Evolutionary conservation across 306 rosid species (phyloP).

Genomic region (Trifolium dubium): DNA sequence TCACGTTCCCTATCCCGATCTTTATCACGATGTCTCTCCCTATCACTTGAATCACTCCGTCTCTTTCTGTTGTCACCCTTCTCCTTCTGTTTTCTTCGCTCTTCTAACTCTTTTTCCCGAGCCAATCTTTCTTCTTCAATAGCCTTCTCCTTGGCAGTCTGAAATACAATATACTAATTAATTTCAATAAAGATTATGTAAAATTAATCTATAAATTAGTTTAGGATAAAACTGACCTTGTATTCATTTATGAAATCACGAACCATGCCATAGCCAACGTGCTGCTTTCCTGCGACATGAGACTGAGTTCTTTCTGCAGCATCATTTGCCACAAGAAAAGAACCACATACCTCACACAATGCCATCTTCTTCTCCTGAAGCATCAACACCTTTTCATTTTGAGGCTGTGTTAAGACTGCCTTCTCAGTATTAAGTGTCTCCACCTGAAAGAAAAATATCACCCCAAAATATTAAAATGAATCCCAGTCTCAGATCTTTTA

Average conservation of each 20-base stretch:
- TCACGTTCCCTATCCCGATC: slow-evolving; percentile 76
- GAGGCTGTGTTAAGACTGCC: slow-evolving; percentile 77
- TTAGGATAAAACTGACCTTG: slow-evolving; percentile 59
- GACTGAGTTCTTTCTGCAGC: slow-evolving; percentile 98
- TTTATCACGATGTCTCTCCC: slow-evolving; percentile 71
- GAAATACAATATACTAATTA: slow-evolving; percentile 43
- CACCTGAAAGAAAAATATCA: slow-evolving; percentile 58
- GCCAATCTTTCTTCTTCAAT: slow-evolving; percentile 81
- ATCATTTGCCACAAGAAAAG: slow-evolving; percentile 98
- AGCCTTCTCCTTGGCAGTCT: slow-evolving; percentile 86
- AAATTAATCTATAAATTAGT: slow-evolving; percentile 14
- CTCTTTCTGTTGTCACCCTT: slow-evolving; percentile 68
- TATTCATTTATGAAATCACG: slow-evolving; percentile 83
- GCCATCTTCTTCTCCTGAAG: slow-evolving; percentile 99
- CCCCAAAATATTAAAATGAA: background rate
- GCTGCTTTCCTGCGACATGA: slow-evolving; percentile 97
- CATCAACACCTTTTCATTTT: slow-evolving; percentile 73
- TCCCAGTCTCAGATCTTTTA: background rate
- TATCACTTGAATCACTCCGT: slow-evolving; percentile 77
- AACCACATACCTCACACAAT: slow-evolving; percentile 97
- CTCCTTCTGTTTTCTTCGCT: slow-evolving; percentile 83
- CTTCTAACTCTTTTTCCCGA: slow-evolving; percentile 90
- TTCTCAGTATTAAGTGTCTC: slow-evolving; percentile 88
- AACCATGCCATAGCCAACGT: slow-evolving; percentile 99
- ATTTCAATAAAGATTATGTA: slow-evolving; percentile 26